A percentile compares a stretch with the other conserved stretches of the same genome.
These are phyloP conservation scores for Aeschynomene evenia DNA, from an alignment of 306 rosid genomes.

Conservation along the genomic window DNA sequence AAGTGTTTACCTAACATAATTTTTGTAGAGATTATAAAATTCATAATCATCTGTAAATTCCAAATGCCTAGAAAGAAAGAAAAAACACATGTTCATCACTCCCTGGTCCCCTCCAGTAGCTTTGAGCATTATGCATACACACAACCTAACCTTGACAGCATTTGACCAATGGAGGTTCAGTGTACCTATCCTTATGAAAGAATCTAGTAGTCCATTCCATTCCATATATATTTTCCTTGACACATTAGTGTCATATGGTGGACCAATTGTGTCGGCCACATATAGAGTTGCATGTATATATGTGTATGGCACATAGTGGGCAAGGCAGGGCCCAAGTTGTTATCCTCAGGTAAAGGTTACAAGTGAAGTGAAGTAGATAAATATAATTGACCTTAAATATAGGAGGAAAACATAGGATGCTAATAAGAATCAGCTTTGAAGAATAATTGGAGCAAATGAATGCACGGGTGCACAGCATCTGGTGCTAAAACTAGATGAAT, in stretches of 20 bases:
- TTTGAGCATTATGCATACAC: neutral
- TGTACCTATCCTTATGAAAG: neutral
- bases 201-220: neutral
- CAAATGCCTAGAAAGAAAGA: no score
- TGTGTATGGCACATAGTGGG: neutral
- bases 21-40: no score
- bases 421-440: neutral
- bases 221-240: neutral
- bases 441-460: neutral
- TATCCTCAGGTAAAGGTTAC: no score
- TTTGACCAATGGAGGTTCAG: neutral
- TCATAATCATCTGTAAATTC: no score
- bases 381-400: neutral
- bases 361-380: neutral
- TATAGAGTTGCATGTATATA: neutral
- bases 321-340: neutral
- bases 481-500: neutral
- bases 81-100: neutral
- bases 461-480: neutral
- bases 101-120: neutral
- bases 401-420: neutral
- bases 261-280: neutral
- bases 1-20: no score
- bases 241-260: neutral
- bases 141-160: neutral